A percentile compares a stretch with the other conserved stretches of the same genome.
Conservation (phyloP, 306 rosid genomes). For the Arachis stenosperma region DNA sequence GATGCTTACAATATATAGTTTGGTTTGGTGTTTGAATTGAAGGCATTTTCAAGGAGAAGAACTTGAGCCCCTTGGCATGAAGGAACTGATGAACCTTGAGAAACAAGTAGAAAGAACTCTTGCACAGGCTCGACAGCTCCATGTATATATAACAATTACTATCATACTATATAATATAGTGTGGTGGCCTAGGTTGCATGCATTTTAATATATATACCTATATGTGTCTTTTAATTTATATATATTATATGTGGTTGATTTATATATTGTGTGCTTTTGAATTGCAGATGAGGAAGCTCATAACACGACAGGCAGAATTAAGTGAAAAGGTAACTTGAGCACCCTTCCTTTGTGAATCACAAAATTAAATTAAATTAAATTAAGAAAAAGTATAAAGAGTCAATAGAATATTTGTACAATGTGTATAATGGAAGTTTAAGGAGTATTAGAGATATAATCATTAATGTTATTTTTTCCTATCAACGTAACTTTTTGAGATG, state of each 20-base stretch:
- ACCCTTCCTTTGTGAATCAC: background rate
- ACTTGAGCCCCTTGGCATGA: slow-evolving; percentile 61
- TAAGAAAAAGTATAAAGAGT: no score
- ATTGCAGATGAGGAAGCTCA: slow-evolving; percentile 53
- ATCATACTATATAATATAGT: background rate
- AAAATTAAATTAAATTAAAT: background rate
- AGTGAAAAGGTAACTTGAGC: slow-evolving; percentile 55
- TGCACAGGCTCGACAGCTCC: slow-evolving; percentile 55
- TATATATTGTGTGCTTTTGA: background rate
- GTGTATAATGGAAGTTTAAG: no score
- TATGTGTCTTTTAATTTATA: no score
- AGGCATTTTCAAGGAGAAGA: slow-evolving; percentile 86
- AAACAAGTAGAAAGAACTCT: slow-evolving; percentile 67
- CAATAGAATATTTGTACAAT: no score
- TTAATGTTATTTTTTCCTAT: no score
- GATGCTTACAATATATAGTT: background rate
- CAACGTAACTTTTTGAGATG: no score
- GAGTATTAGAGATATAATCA: no score
- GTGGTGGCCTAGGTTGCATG: no score
- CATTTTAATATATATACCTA: no score
- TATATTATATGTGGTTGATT: background rate
- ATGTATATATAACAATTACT: slow-evolving; percentile 46
- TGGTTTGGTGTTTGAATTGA: background rate
- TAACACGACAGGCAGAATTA: slow-evolving; percentile 58
- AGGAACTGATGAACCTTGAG: slow-evolving; percentile 67